Evolutionary conservation across 192 early-diverging fungal species (phyloP).

Genomic region (Coemansia asiatica): DNA sequence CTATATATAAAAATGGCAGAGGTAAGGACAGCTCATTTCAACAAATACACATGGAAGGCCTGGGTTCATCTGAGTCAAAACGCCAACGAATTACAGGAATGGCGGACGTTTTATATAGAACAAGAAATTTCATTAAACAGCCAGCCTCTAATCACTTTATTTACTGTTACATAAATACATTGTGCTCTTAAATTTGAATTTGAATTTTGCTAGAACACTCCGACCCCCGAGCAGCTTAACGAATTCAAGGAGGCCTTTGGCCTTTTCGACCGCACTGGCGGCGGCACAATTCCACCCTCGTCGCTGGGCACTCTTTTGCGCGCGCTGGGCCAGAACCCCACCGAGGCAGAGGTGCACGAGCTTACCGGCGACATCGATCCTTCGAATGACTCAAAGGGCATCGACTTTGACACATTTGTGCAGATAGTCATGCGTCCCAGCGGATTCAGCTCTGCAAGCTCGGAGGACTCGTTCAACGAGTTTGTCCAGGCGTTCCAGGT

Average conservation of each 20-base stretch:
- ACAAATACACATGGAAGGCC: not conserved
- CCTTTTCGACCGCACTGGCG: conserved; percentile 76
- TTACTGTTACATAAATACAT: no score
- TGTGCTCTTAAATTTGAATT: no score
- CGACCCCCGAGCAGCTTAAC: conserved; percentile 47
- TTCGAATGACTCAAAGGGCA: conserved; percentile 45
- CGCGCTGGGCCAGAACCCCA: conserved; percentile 77
- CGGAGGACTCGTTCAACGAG: conserved; percentile 68
- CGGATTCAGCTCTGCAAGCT: conserved; percentile 65
- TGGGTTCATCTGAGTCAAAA: not conserved
- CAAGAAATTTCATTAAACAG: no score
- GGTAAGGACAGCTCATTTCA: not conserved
- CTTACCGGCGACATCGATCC: conserved; percentile 56
- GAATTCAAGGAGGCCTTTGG: conserved; percentile 81
- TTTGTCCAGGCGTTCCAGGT: conserved; percentile 86
- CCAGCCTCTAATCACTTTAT: no score
- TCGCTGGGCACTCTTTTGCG: conserved; percentile 74
- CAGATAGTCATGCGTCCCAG: conserved; percentile 70
- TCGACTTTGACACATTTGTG: conserved; percentile 72
- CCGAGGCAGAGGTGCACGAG: conserved; percentile 71
- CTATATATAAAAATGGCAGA: no score
- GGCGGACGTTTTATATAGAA: no score
- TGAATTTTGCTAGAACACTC: conserved; percentile 8
- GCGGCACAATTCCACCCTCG: conserved; percentile 63
- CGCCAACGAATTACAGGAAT: no score